Evolutionary conservation across 768 basidiomycete genomes (phyloP), one percentile per base, ranked within the genome.

Genomic region (Pleurotus salmoneostramineus): DNA sequence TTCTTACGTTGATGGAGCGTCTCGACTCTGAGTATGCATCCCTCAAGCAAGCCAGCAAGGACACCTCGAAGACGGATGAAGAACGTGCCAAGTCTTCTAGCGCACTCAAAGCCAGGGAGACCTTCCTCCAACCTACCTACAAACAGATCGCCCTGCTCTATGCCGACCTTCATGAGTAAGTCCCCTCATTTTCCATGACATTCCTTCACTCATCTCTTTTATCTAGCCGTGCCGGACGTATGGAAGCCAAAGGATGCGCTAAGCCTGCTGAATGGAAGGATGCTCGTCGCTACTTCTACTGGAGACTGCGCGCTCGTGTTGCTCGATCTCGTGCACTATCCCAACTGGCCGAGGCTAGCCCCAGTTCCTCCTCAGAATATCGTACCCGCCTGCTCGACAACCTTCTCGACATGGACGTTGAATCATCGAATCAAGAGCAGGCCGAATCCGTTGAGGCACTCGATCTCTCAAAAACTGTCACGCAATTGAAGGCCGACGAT

Each of bases 241-340:
- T 97, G 95, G 93, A 97, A 73, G 95, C 95, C 31, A 98, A 98
- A 75, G 94, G 93, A 14, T 95, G 95, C 63, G 95, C 95, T 6
- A 89, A 88, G 60, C 80, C 92, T 15, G 79, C 85, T 32, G 82
- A 87, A 47, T 98, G 95, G 95, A 93, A 91, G 72, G 81, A 91
- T 54, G 85, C 95, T 56, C 87, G 93, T 59, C 83, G 94, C 60
- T 81, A 87, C 67, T 95, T 98, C 82, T 96, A 96, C 75, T 97
- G 94, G 95, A 85, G 91, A 44, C 80, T 93, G 33, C 89, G 95
- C 45, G 88, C 88, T n/a, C 87, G 88, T 54, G 73, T 91, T 34
- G 88, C 89, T 27, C 84, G 82, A 56, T 87, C 88, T 1, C 73
- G 76, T 40, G 87, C 87, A 15, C 74, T 91, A 44, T 77, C 79